These are phyloP conservation scores for Viscum album DNA, from an alignment of 177 flowering plant species.

Conservation along the genomic window DNA sequence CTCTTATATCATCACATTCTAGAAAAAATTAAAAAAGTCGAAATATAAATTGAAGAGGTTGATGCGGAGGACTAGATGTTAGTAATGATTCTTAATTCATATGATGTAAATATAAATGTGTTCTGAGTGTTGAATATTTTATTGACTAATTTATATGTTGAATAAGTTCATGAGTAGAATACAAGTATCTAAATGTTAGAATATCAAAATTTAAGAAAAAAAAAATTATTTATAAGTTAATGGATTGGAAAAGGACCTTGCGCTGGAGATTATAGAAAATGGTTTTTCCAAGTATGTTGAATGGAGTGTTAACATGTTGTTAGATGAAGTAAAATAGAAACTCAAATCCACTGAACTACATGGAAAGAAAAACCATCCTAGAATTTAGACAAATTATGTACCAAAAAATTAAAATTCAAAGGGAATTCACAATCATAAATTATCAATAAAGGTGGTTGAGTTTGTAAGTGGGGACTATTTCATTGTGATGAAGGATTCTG, in stretches of 20 bases:
- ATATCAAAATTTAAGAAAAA: too few relatives aligned
- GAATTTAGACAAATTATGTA: constrained; percentile 75
- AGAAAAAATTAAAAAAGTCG: too few relatives aligned
- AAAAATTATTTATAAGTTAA: too few relatives aligned
- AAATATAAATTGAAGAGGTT: too few relatives aligned
- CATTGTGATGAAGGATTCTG: constrained; percentile 78
- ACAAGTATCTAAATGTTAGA: too few relatives aligned
- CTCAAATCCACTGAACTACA: constrained; percentile 77
- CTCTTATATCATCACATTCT: too few relatives aligned
- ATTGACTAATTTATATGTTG: too few relatives aligned
- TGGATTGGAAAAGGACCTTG: constrained; percentile 75
- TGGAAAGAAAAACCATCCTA: constrained; percentile 65
- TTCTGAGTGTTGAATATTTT: too few relatives aligned
- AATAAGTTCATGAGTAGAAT: too few relatives aligned
- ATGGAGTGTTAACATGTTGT: constrained; percentile 96
- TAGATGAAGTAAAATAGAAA: constrained; percentile 60
- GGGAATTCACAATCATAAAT: constrained; percentile 88
- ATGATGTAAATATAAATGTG: too few relatives aligned
- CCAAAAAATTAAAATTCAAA: constrained; percentile 85
- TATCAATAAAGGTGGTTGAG: constrained; percentile 96
- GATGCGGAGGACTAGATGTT: too few relatives aligned
- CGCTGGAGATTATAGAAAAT: constrained; percentile 80
- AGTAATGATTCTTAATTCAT: too few relatives aligned
- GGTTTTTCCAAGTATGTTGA: constrained; percentile 89
- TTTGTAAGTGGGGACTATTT: constrained; percentile 96